Conservation (phyloP, 2,329 filamentous ascomycete species). For the Sporothrix phasma region DNA sequence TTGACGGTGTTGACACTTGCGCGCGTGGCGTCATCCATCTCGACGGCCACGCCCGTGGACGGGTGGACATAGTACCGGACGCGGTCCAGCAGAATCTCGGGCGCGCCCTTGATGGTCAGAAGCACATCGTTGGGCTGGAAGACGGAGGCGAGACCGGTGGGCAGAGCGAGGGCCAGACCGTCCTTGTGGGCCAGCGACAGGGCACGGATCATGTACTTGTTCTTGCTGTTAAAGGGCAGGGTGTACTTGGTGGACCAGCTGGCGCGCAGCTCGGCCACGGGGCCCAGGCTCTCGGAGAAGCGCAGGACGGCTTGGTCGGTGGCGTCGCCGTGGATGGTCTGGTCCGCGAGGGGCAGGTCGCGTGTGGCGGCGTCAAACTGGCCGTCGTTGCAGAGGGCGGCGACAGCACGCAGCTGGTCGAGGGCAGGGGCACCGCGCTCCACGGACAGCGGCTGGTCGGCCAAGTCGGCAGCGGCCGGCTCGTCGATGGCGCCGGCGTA, state of each 20-base stretch:
- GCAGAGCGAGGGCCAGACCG: conserved; percentile 31
- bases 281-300: conserved; percentile 55
- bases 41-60: conserved; percentile 42
- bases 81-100: conserved; percentile 59
- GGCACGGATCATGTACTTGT: conserved; percentile 68
- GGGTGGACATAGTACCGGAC: conserved; percentile 47
- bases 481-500: not conserved
- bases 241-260: conserved; percentile 58
- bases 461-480: conserved; percentile 20
- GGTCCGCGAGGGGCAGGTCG: conserved; percentile 47
- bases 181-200: conserved; percentile 34
- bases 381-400: conserved; percentile 63
- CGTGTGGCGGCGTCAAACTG: conserved; percentile 60
- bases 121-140: conserved; percentile 35
- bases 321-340: conserved; percentile 62
- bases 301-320: conserved; percentile 67
- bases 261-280: conserved; percentile 48
- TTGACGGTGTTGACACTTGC: conserved; percentile 48
- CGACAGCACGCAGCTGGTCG: conserved; percentile 49
- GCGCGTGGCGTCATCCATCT: conserved; percentile 37
- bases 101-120: conserved; percentile 69
- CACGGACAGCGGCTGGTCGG: conserved; percentile 21
- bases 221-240: conserved; percentile 70
- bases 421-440: conserved; percentile 28
- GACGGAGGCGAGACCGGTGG: conserved; percentile 25